Conservation (phyloP, 1,139 yeast genomes). For the Meyerozyma smithsonii region DNA sequence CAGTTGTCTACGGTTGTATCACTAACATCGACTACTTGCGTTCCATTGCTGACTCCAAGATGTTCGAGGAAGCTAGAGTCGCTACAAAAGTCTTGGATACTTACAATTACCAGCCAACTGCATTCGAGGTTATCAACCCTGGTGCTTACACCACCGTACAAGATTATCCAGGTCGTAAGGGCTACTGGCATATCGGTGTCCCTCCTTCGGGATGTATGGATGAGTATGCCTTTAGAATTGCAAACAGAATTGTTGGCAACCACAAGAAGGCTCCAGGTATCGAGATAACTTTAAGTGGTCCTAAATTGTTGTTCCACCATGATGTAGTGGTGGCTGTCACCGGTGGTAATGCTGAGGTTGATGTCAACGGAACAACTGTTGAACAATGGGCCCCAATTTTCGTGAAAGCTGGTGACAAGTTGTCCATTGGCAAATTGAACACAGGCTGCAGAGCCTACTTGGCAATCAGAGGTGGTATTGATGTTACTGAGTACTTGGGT, state of each 20-base stretch:
- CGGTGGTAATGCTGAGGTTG: conserved; percentile 73
- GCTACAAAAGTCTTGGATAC: conserved; percentile 84
- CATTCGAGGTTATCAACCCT: conserved; percentile 77
- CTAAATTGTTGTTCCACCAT: conserved; percentile 77
- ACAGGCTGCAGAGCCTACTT: conserved; percentile 87
- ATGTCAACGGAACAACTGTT: conserved; percentile 56
- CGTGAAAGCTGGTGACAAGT: conserved; percentile 68
- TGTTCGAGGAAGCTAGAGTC: conserved; percentile 81
- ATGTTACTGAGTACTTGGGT: conserved; percentile 89
- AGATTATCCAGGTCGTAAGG: conserved; percentile 90
- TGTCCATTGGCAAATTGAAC: conserved; percentile 73
- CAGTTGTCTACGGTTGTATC: conserved; percentile 81
- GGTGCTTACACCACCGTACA: conserved; percentile 96
- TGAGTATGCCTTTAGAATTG: conserved; percentile 80
- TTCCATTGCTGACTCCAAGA: conserved; percentile 73
- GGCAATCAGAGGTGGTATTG: conserved; percentile 89
- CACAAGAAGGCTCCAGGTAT: conserved; percentile 77
- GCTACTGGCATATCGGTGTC: conserved; percentile 88
- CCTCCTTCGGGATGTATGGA: conserved; percentile 99
- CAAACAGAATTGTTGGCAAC: conserved; percentile 88
- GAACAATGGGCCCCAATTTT: conserved; percentile 63
- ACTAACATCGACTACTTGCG: conserved; percentile 88
- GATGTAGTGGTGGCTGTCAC: conserved; percentile 75
- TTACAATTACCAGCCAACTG: conserved; percentile 74
- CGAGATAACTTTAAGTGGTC: conserved; percentile 86